Conservation (phyloP, 2,329 filamentous ascomycete genomes). For the Ceratocystis variospora region DNA sequence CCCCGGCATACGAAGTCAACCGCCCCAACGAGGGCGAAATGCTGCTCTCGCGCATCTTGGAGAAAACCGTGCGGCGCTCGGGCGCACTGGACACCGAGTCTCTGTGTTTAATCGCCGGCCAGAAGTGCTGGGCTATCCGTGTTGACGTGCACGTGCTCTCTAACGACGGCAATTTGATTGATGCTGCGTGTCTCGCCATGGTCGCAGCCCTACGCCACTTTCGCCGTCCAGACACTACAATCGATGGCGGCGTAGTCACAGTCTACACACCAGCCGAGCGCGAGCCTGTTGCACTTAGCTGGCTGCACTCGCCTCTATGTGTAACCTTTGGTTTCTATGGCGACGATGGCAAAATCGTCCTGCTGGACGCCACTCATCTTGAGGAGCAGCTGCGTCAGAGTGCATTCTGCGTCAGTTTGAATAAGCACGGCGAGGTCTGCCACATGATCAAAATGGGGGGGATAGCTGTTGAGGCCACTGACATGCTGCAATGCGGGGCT, state of each 20-base stretch:
- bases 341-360: slow-evolving; percentile 46
- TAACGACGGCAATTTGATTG: slow-evolving; percentile 80
- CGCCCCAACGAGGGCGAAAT: slow-evolving; percentile 73
- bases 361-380: slow-evolving; percentile 57
- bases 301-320: slow-evolving; percentile 85
- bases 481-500: slow-evolving; percentile 61
- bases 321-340: slow-evolving; percentile 78
- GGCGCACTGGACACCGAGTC: slow-evolving; percentile 91
- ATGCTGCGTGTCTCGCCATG: slow-evolving; percentile 72
- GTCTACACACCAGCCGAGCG: slow-evolving; percentile 75
- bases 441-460: slow-evolving; percentile 87
- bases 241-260: slow-evolving; percentile 71
- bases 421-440: slow-evolving; percentile 79
- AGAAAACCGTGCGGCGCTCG: slow-evolving; percentile 86
- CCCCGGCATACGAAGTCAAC: slow-evolving; percentile 76
- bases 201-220: slow-evolving; percentile 86
- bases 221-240: slow-evolving; percentile 73
- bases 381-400: slow-evolving; percentile 66
- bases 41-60: slow-evolving; percentile 73
- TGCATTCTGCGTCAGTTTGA: slow-evolving; percentile 70
- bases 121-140: slow-evolving; percentile 82
- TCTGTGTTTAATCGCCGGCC: slow-evolving; percentile 77
- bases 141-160: slow-evolving; percentile 85
- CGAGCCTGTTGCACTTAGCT: slow-evolving; percentile 77
- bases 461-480: slow-evolving; percentile 62